Conservation (phyloP, 1,284 basidiomycete species). For the Pulchroboletus neoregius region DNA sequence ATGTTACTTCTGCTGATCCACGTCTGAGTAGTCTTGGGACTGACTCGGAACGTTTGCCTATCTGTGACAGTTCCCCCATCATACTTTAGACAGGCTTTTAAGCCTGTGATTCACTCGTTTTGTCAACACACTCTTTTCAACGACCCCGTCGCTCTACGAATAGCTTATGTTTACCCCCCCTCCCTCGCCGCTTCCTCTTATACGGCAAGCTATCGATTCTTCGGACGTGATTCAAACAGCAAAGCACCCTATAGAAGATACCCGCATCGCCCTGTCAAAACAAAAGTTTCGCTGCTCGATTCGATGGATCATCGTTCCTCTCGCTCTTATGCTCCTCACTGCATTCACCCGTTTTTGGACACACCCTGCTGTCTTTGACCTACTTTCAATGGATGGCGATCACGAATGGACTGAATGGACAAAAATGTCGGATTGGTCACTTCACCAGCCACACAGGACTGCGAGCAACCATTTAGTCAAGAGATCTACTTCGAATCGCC, state of each 20-base stretch:
- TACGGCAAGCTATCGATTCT: conserved; percentile 4
- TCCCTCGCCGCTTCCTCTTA: conserved; percentile 38
- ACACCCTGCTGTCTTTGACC: conserved; percentile 46
- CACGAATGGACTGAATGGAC: conserved; percentile 27
- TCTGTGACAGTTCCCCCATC: conserved; percentile 3
- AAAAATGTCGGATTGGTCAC: conserved; percentile 33
- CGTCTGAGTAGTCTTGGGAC: background rate
- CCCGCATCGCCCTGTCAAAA: conserved; percentile 32
- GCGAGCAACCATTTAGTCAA: conserved; percentile 1
- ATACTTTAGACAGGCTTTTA: conserved; percentile 4
- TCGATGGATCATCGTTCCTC: conserved; percentile 50
- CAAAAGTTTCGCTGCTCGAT: conserved; percentile 41
- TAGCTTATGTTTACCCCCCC: conserved; percentile 56
- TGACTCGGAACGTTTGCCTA: conserved; percentile 1
- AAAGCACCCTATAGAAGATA: conserved; percentile 10
- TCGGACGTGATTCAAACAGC: conserved; percentile 9
- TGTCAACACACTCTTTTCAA: conserved; percentile 23
- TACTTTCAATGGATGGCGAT: conserved; percentile 33
- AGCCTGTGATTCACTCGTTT: conserved; percentile 20
- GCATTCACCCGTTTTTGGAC: conserved; percentile 46
- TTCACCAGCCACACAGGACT: conserved; percentile 40
- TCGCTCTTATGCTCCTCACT: conserved; percentile 51
- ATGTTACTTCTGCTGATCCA: conserved; percentile 10
- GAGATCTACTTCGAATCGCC: background rate
- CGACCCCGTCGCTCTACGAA: background rate